A percentile compares a stretch with the other conserved stretches of the same genome.
These are phyloP conservation scores for Pseudocercospora cruenta DNA, from an alignment of 2,329 filamentous ascomycete species.

Conservation along the genomic window DNA sequence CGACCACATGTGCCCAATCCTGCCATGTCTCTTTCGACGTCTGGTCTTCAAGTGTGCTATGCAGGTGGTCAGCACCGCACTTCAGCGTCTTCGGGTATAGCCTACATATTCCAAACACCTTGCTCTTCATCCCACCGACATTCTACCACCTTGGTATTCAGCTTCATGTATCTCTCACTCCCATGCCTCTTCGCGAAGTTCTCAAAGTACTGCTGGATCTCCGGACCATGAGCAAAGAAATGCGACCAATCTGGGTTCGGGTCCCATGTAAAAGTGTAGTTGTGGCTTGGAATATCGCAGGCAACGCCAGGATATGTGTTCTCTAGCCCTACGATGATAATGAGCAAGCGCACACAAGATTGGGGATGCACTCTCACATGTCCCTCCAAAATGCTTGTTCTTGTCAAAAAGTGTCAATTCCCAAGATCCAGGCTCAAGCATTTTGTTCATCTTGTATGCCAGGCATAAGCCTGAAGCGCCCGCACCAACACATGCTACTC, in stretches of 20 bases:
- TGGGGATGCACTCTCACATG: slow-evolving; percentile 1
- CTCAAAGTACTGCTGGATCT: slow-evolving; percentile 53
- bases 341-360: background rate
- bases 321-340: slow-evolving; percentile 1
- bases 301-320: slow-evolving; percentile 43
- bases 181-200: slow-evolving; percentile 45
- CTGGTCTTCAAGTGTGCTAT: slow-evolving; percentile 34
- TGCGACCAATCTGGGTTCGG: slow-evolving; percentile 43
- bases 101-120: slow-evolving; percentile 39
- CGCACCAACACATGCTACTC: slow-evolving; percentile 6
- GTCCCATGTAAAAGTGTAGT: slow-evolving; percentile 54
- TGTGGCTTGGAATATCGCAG: slow-evolving; percentile 49
- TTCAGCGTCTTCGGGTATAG: slow-evolving; percentile 33
- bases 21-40: background rate
- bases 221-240: slow-evolving; percentile 49
- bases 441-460: slow-evolving; percentile 8
- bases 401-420: slow-evolving; percentile 9
- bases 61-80: background rate
- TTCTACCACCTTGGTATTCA: slow-evolving; percentile 46
- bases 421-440: background rate
- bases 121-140: slow-evolving; percentile 49
- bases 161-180: slow-evolving; percentile 48
- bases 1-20: slow-evolving; percentile 2
- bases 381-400: slow-evolving; percentile 28
- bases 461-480: background rate